Evolutionary conservation across 108 stramenopile genomes (phyloP).

Genomic region (Nitzschia putrida): DNA sequence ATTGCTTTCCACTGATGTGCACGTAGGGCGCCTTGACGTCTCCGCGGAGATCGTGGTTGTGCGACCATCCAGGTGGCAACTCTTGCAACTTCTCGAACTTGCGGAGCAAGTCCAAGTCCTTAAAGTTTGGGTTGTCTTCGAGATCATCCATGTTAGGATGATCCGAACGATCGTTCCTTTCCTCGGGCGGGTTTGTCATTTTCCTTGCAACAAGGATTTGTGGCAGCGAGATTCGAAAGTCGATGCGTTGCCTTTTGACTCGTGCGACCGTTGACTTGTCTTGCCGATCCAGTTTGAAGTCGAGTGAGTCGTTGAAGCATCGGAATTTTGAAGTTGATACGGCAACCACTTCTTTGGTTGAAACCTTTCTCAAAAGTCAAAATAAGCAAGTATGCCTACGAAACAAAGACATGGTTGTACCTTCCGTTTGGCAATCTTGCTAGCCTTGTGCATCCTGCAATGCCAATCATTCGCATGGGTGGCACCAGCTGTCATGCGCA

Average conservation of each 20-base stretch:
- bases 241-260: not conserved
- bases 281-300: too few relatives aligned
- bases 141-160: not conserved
- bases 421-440: too few relatives aligned
- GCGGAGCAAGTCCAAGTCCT: not conserved
- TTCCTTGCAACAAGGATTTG: not conserved
- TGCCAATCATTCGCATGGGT: too few relatives aligned
- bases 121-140: conserved; percentile 13
- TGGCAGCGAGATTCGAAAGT: not conserved
- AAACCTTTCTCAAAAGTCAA: too few relatives aligned
- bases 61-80: conserved; percentile 26
- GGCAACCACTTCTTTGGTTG: too few relatives aligned
- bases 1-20: conserved; percentile 12
- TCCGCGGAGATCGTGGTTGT: not conserved
- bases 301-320: too few relatives aligned
- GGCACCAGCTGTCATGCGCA: too few relatives aligned
- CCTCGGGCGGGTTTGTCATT: not conserved
- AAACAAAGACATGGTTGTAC: too few relatives aligned
- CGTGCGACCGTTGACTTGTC: too few relatives aligned
- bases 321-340: too few relatives aligned
- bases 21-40: conserved; percentile 16
- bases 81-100: conserved; percentile 3
- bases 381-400: too few relatives aligned
- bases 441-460: too few relatives aligned
- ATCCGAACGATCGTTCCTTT: not conserved